Evolutionary conservation across 805 yeast genomes (phyloP), one percentile per base, ranked within the genome.

Genomic region (Candida adriatica): DNA sequence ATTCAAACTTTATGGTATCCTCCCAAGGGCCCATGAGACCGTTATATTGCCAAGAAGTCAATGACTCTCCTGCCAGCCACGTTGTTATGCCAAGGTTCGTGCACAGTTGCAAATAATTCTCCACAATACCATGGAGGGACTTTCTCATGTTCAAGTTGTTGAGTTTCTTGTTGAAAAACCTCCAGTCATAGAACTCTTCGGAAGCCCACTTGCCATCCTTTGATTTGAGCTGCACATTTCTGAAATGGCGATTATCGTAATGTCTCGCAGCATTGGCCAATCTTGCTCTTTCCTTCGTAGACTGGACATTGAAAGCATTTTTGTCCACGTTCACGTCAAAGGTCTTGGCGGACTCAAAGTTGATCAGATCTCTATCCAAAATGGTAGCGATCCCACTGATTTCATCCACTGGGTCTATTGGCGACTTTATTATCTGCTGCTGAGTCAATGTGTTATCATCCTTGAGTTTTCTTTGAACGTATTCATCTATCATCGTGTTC

Each of bases 111-210:
- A 66, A 41, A 68, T 73, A 71, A 11, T 65, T 65, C 24, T 66
- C 53, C 10, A 65, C 59, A 25, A 68, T 42, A 33, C 62, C 62
- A 36, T 69, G 73, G 39, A 75, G 58, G 4, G 72, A 62, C 11
- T 64, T 68, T 40, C 59, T 55, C 38, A 64, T 64, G 26, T 56
- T 58, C 22, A 55, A 44, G 23, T 54, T 55, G 19, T 45, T 44
- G n/a, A 65, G 52, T 23, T 63, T 55, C 29, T 58, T 51, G 41
- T 64, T 66, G 63, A 76, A 79, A 43, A 75, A 78, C 37, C 84
- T 63, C 81, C 83, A 76, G 51, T 79, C 86, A 45, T 76, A 77
- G 33, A 53, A 61, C 55, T 65, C 54, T 22, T 52, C 58, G 9
- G 51, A 54, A 4, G 46, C 46, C 43, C 58, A 48, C 20, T 40